A percentile compares a stretch with the other conserved stretches of the same genome.
These are phyloP conservation scores for Leishmania major DNA, from an alignment of 208 protist genomes.

Conservation along the genomic window DNA sequence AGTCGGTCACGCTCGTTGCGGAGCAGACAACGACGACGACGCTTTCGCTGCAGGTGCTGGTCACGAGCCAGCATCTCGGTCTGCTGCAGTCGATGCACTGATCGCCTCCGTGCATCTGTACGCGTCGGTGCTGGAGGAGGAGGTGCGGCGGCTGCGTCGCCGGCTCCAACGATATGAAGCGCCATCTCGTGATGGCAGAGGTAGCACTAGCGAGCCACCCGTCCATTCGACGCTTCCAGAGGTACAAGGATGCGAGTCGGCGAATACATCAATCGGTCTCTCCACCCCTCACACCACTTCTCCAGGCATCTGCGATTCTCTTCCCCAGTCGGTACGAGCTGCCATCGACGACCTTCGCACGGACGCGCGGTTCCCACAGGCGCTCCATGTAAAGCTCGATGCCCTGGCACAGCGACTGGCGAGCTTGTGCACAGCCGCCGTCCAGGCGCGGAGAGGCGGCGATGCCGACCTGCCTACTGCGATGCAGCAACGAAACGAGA, in stretches of 20 bases:
- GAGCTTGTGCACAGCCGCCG: background rate
- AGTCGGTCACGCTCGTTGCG: background rate
- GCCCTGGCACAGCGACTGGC: background rate
- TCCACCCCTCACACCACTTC: background rate
- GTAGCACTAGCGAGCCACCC: too few relatives aligned
- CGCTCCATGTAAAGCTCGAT: conserved; percentile 5
- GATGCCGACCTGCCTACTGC: background rate
- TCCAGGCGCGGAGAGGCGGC: background rate
- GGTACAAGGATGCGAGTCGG: background rate
- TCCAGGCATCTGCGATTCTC: background rate
- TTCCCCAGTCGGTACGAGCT: background rate
- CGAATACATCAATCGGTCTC: background rate
- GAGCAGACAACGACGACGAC: background rate
- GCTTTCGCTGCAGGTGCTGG: background rate
- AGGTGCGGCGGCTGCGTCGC: conserved; percentile 3
- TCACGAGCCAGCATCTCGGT: background rate
- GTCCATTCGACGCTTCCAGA: background rate
- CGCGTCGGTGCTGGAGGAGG: conserved; percentile 10
- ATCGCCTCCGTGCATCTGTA: background rate
- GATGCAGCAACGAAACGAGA: conserved; percentile 7
- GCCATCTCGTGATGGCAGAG: background rate
- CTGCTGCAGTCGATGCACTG: background rate
- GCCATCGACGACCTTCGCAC: conserved; percentile 3
- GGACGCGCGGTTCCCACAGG: conserved; percentile 5
- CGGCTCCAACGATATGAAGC: conserved; percentile 9